phyloP scores from a whole-genome alignment of 495 filamentous ascomycete genomes.

The Parathielavia hyrcaniae region DNA sequence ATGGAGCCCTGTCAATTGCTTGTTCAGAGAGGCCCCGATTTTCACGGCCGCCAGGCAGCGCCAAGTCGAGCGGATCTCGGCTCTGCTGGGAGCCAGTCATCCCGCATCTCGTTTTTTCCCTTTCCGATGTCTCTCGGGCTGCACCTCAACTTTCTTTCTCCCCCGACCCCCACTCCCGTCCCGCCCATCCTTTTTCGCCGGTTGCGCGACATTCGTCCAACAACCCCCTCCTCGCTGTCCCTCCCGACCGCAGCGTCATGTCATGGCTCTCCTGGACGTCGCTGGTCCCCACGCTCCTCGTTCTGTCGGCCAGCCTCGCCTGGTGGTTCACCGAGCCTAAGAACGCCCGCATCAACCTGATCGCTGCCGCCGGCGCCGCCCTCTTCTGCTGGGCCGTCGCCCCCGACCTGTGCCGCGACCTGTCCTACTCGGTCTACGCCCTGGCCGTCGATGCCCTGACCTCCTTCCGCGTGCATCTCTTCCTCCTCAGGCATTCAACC shows the following conservation, averaged over 20 bases:
- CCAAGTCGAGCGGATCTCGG: conserved; percentile 10
- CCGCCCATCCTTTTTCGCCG: conserved; percentile 8
- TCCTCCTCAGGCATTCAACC: conserved; percentile 38
- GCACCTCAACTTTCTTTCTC: not conserved
- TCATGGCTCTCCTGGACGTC: conserved; percentile 48
- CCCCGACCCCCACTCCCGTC: conserved; percentile 15
- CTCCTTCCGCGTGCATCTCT: conserved; percentile 35
- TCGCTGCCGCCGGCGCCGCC: conserved; percentile 42
- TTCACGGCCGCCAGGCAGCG: conserved; percentile 7
- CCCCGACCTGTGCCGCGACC: conserved; percentile 38
- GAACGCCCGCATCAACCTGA: conserved; percentile 41
- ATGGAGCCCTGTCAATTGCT: conserved; percentile 3
- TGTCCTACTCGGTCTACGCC: conserved; percentile 35
- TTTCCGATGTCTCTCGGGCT: conserved; percentile 9
- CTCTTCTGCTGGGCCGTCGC: conserved; percentile 43
- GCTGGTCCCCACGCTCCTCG: conserved; percentile 45
- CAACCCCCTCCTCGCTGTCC: conserved; percentile 8
- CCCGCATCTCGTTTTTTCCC: conserved; percentile 15
- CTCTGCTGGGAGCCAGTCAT: not conserved
- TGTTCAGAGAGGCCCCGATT: conserved; percentile 10
- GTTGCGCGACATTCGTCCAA: conserved; percentile 2
- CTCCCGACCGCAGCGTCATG: conserved; percentile 39
- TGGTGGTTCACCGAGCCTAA: conserved; percentile 48
- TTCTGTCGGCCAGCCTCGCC: conserved; percentile 44
- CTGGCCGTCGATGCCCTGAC: conserved; percentile 31